Conservation (phyloP, 2,329 filamentous ascomycete genomes). For the Rhinocladiella mackenziei region DNA sequence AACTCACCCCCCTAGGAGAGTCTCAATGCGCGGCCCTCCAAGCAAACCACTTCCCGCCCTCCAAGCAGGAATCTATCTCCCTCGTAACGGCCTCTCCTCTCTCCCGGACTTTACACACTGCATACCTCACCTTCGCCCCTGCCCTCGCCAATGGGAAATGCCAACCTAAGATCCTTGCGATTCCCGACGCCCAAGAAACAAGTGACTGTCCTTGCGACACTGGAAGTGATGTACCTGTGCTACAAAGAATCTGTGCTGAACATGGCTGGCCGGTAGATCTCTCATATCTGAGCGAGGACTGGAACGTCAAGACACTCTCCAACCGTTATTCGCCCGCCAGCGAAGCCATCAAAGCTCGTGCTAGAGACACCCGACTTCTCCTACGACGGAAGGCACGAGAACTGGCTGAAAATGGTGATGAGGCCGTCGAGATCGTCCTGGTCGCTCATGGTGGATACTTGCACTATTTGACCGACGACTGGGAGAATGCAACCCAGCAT, state of each 20-base stretch:
- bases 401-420: slow-evolving; percentile 53
- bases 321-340: slow-evolving; percentile 45
- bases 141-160: slow-evolving; percentile 45
- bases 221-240: slow-evolving; percentile 55
- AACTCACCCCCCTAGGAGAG: slow-evolving; percentile 70
- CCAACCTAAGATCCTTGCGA: slow-evolving; percentile 55
- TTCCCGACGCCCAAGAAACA: slow-evolving; percentile 77
- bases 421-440: slow-evolving; percentile 62
- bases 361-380: slow-evolving; percentile 57
- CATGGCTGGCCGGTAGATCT: slow-evolving; percentile 59
- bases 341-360: slow-evolving; percentile 57
- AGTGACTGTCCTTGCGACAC: slow-evolving; percentile 71
- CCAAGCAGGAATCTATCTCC: slow-evolving; percentile 50
- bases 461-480: slow-evolving; percentile 82
- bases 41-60: slow-evolving; percentile 53
- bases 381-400: slow-evolving; percentile 55
- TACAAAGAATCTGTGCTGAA: slow-evolving; percentile 59
- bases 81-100: slow-evolving; percentile 71
- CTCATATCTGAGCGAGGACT: slow-evolving; percentile 57
- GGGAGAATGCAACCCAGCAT: slow-evolving; percentile 51
- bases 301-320: slow-evolving; percentile 62
- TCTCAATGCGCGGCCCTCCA: slow-evolving; percentile 66
- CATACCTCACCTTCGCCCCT: slow-evolving; percentile 63
- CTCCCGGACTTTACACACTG: slow-evolving; percentile 75
- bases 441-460: slow-evolving; percentile 81